phyloP scores from a whole-genome alignment of 352 stramenopile genomes.

The Pythium aristosporum region DNA sequence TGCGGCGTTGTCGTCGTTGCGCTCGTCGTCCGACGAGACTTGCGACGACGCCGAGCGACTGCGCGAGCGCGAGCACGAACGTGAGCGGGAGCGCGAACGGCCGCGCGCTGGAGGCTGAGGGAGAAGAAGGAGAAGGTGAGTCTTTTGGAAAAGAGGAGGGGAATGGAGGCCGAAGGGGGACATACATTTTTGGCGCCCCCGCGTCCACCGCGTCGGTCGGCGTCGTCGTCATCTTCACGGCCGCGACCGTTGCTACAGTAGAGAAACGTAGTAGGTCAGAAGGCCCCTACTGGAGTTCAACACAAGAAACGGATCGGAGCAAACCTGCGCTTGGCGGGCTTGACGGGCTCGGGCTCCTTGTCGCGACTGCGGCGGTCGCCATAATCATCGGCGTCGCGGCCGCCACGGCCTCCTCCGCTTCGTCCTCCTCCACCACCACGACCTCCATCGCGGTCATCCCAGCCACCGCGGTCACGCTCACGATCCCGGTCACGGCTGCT shows the following conservation, averaged over 20 bases:
- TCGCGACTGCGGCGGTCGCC: conserved; percentile 36
- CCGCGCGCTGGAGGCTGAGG: conserved; percentile 22
- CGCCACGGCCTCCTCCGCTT: conserved; percentile 19
- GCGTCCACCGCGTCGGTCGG: conserved; percentile 35
- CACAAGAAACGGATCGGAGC: not conserved
- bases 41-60: conserved; percentile 64
- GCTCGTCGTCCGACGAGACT: conserved; percentile 64
- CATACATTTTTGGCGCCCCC: conserved; percentile 39
- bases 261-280: not conserved
- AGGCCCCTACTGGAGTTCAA: too few species aligned
- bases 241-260: conserved; percentile 22
- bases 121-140: not conserved
- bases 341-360: conserved; percentile 48
- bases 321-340: conserved; percentile 40
- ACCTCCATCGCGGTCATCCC: conserved; percentile 21
- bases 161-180: not conserved
- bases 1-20: conserved; percentile 52
- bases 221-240: conserved; percentile 58
- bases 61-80: conserved; percentile 45
- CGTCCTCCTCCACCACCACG: conserved; percentile 6
- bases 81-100: conserved; percentile 47
- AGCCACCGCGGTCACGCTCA: not conserved
- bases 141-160: not conserved
- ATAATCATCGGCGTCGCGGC: conserved; percentile 33
- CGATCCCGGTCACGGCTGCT: conserved; percentile 30